phyloP scores from a whole-genome alignment of 2,329 filamentous ascomycete species.

The Nemania sp. region DNA sequence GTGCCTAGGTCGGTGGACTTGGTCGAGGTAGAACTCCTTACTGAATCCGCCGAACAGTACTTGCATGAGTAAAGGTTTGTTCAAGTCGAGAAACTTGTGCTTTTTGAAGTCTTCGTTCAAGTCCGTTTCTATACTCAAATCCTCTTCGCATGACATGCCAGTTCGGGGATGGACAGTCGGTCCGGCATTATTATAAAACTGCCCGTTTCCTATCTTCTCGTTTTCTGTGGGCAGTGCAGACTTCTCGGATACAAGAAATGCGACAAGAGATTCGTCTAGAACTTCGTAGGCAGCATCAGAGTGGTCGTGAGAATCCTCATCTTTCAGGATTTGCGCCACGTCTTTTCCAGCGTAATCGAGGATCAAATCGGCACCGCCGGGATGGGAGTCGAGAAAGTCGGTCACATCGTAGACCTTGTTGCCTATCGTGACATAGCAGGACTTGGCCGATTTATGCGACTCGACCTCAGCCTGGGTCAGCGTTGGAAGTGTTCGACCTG shows the following conservation, averaged over 20 bases:
- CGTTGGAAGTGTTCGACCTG: conserved; percentile 78
- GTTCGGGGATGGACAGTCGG: conserved; percentile 63
- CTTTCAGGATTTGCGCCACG: conserved; percentile 78
- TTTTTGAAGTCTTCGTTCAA: conserved; percentile 73
- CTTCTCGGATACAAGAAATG: conserved; percentile 70
- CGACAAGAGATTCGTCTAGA: conserved; percentile 82
- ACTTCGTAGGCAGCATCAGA: conserved; percentile 96
- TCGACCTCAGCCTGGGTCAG: conserved; percentile 81
- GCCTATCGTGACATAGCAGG: conserved; percentile 91
- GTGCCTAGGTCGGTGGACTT: conserved; percentile 92
- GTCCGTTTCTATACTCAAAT: conserved; percentile 86
- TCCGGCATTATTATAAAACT: conserved; percentile 40
- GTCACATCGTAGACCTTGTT: conserved; percentile 94
- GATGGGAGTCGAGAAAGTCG: conserved; percentile 85
- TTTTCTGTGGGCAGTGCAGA: conserved; percentile 44
- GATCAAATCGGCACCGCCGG: conserved; percentile 85
- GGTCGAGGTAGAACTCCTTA: conserved; percentile 96
- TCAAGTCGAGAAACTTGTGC: conserved; percentile 93
- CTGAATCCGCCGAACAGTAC: conserved; percentile 85
- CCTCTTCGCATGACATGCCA: conserved; percentile 86
- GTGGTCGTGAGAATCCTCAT: conserved; percentile 80
- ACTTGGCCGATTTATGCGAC: conserved; percentile 75
- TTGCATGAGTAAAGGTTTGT: conserved; percentile 81
- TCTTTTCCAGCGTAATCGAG: conserved; percentile 90
- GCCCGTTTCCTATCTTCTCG: conserved; percentile 38